Percentiles rank a stretch among this genome's conserved stretches.
These are phyloP conservation scores for Pyrenophora teres DNA, from an alignment of 2,329 filamentous ascomycete species.

Conservation along the genomic window DNA sequence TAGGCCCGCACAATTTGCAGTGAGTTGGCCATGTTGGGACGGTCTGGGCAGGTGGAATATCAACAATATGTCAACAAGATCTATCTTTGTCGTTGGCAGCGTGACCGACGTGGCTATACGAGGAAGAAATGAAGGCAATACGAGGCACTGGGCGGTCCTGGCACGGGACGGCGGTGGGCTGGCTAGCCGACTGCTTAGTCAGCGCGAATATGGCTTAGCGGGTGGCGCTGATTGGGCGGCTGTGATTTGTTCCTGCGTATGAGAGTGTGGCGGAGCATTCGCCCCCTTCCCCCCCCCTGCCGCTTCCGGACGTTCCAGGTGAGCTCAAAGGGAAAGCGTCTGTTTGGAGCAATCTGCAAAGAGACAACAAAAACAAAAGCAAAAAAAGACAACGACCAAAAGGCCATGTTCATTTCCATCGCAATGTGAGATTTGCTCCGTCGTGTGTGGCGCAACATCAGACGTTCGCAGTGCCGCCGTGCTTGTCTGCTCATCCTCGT, in stretches of 20 bases:
- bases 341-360: constrained; percentile 17
- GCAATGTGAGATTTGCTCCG: neutral
- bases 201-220: constrained; percentile 4
- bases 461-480: neutral
- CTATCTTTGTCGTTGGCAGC: neutral
- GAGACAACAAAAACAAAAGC: neutral
- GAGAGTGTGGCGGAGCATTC: constrained; percentile 34
- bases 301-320: constrained; percentile 19
- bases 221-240: constrained; percentile 11
- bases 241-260: constrained; percentile 25
- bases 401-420: neutral
- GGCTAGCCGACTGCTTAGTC: neutral
- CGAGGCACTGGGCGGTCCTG: constrained; percentile 10
- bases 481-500: too few relatives aligned
- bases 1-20: neutral
- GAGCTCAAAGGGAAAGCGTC: constrained; percentile 1
- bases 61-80: neutral
- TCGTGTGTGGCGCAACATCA: neutral
- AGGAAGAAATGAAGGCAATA: constrained; percentile 3
- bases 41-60: neutral
- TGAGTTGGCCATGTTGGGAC: neutral
- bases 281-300: constrained; percentile 5
- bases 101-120: neutral
- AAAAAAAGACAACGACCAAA: neutral
- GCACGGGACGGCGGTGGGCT: constrained; percentile 13